Evolutionary conservation across 1,284 basidiomycete species (phyloP).

Genomic region (Pseudozyma pruni): DNA sequence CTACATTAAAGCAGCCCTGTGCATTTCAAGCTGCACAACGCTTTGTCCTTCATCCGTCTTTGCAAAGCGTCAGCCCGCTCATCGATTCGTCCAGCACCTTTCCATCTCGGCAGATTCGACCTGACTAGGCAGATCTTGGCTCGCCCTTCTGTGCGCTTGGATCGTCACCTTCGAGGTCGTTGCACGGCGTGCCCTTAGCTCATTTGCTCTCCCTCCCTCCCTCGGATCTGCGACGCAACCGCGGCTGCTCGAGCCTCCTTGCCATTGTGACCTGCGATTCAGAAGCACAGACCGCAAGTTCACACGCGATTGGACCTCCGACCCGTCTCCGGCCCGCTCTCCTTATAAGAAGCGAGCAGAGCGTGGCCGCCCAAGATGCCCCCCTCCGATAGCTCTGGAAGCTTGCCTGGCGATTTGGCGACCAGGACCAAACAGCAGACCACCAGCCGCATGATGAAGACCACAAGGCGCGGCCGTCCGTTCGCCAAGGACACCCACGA

Average conservation of each 20-base stretch:
- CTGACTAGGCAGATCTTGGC: too few species aligned
- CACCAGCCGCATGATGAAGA: slow-evolving; percentile 66
- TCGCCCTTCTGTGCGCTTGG: too few species aligned
- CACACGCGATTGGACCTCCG: neutral
- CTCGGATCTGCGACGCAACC: neutral
- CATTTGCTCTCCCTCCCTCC: neutral
- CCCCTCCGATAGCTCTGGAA: slow-evolving; percentile 45
- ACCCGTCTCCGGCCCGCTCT: neutral
- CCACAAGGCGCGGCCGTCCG: slow-evolving; percentile 56
- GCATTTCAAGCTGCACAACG: too few species aligned
- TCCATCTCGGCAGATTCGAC: too few species aligned
- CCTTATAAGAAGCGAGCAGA: slow-evolving; percentile 9
- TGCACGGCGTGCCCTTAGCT: neutral
- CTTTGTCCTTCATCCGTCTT: too few species aligned
- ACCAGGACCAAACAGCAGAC: slow-evolving; percentile 59
- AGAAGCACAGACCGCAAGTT: neutral
- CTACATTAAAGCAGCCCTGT: too few species aligned
- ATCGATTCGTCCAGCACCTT: too few species aligned
- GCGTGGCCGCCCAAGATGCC: slow-evolving; percentile 30
- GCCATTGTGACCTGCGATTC: neutral
- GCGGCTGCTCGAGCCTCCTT: slow-evolving; percentile 6
- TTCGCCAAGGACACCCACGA: slow-evolving; percentile 86
- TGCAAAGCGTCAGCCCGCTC: too few species aligned
- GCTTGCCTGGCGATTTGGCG: slow-evolving; percentile 41
- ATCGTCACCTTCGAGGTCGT: neutral